These are phyloP conservation scores for Rhypophila decipiens DNA, from an alignment of 495 filamentous ascomycete species.

Conservation along the genomic window DNA sequence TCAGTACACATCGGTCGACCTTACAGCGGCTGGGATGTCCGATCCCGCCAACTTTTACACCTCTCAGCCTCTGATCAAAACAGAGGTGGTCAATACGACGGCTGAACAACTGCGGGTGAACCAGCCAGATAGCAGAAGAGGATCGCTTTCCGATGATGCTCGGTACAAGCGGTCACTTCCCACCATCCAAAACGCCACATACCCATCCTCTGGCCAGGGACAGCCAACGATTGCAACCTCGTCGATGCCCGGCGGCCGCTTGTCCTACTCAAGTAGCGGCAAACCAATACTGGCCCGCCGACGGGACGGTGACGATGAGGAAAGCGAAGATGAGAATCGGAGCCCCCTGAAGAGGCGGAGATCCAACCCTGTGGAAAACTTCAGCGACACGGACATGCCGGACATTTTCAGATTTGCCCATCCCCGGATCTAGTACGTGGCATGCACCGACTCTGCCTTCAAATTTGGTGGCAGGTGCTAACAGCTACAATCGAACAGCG, in stretches of 20 bases:
- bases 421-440: slow-evolving; percentile 24
- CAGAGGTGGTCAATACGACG: slow-evolving; percentile 2
- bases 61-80: slow-evolving; percentile 2
- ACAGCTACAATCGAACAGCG: slow-evolving; percentile 14
- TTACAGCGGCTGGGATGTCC: background rate
- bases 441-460: background rate
- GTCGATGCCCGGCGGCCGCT: background rate
- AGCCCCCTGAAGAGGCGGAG: slow-evolving; percentile 17
- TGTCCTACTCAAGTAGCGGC: background rate
- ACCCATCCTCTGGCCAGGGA: background rate
- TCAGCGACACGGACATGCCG: slow-evolving; percentile 26
- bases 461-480: background rate
- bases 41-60: background rate
- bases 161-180: slow-evolving; percentile 1
- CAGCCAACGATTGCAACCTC: slow-evolving; percentile 1
- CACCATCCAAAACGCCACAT: slow-evolving; percentile 3
- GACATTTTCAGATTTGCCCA: slow-evolving; percentile 26
- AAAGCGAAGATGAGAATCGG: slow-evolving; percentile 7
- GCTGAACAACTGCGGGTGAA: slow-evolving; percentile 1
- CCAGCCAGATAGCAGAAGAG: slow-evolving; percentile 3
- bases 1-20: slow-evolving; percentile 1
- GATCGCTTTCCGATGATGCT: slow-evolving; percentile 9
- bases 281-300: background rate
- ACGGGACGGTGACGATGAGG: slow-evolving; percentile 8
- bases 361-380: slow-evolving; percentile 13